These are phyloP conservation scores for Picea glauca DNA, from an alignment of 75 land plant genomes.

Conservation along the genomic window DNA sequence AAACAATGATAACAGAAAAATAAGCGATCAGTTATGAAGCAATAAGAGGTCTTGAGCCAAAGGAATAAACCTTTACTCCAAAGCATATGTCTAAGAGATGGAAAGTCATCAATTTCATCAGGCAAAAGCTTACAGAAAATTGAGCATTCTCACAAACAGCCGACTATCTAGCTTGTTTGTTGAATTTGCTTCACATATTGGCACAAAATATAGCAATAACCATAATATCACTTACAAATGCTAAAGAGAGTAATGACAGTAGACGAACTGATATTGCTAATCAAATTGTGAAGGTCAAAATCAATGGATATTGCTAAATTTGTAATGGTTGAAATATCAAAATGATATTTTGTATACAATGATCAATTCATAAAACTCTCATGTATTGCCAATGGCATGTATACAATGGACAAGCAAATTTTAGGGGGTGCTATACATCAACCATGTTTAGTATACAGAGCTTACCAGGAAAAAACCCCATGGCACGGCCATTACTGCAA, in stretches of 20 bases:
- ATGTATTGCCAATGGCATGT: not conserved
- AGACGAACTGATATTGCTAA: not conserved
- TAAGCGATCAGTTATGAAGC: not conserved
- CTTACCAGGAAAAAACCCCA: not conserved
- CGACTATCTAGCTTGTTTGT: not conserved
- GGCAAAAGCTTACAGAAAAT: not conserved
- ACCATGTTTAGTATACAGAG: not conserved
- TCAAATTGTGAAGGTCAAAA: not conserved
- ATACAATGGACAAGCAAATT: constrained; percentile 1
- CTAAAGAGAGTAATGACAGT: not conserved
- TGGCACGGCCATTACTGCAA: not conserved
- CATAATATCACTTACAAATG: not conserved
- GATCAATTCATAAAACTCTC: not conserved
- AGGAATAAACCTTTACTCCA: not conserved
- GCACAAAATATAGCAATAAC: not conserved
- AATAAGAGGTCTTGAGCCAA: not conserved
- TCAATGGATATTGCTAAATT: not conserved
- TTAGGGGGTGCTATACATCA: not conserved
- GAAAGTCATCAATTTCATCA: not conserved
- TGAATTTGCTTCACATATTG: not conserved
- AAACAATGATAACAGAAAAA: not conserved
- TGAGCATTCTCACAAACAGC: not conserved
- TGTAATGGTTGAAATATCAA: not conserved
- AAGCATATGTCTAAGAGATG: not conserved
- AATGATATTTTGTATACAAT: not conserved